Evolutionary conservation across 2,329 filamentous ascomycete species (phyloP), one percentile per base, ranked within the genome.

Genomic region (Alternaria tenuissima): DNA sequence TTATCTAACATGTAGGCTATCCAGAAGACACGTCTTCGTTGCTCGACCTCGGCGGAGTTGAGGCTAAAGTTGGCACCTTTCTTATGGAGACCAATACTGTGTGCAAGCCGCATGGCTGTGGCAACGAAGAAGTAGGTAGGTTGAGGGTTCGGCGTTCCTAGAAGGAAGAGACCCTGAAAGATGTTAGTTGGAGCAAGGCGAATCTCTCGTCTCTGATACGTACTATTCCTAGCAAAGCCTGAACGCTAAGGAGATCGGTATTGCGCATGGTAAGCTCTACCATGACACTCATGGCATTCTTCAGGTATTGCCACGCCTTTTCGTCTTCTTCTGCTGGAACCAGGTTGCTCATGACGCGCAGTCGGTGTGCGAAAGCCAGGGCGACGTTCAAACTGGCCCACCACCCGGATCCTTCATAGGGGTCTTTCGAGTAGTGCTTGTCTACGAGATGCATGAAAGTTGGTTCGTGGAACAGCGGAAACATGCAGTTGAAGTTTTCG

Each of bases 401-500:
- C 95, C 95, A 99, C 3, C 95, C 95, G 6, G 93, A 96, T 28
- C 94, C 94, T 76, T 96, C 90, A 68, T 97, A 98, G 0, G 94
- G 94, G 68, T 98, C 92, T 51, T 89, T 83, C 0, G 93, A 96
- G 79, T 98, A 99, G 76, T 98, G 94, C 68, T 91, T 89, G 74
- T 98, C 93, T 32, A 97, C 93, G 5, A 98, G 84, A 75, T 97
- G 94, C 93, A 98, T 98, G 75, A 99, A 99, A 0, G 95, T 98
- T 1, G 94, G 94, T 77, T 97, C 94, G 78, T 99, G 95, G 74
- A 97, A 99, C 4, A 99, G 84, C 6, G 95, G 95, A 75, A 98
- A 97, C 87, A 98, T 94, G 87, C 93, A 95, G 82, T 99, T 99
- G 85, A 99, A 98, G 80, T 97, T 97, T 73, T 96, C 92, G 68